Conservation (phyloP, 176 grass and related monocot species). For the Miscanthus lutarioriparius region DNA sequence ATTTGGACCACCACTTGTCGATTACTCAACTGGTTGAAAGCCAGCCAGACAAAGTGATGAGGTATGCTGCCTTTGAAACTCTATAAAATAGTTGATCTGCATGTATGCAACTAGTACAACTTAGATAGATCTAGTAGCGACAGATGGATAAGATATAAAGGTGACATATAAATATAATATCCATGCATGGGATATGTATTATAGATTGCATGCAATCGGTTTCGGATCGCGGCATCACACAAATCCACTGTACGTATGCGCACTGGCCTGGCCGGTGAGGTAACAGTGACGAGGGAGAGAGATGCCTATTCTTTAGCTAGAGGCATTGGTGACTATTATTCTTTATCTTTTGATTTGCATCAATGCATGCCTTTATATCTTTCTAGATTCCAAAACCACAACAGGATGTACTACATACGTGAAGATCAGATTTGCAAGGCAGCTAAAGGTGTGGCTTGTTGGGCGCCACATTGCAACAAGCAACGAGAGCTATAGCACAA, state of each 20-base stretch:
- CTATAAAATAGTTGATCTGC: background rate
- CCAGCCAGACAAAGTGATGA: background rate
- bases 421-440: slow-evolving; percentile 9
- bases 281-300: slow-evolving; percentile 20
- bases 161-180: background rate
- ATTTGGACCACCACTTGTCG: background rate
- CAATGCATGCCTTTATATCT: slow-evolving; percentile 11
- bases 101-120: background rate
- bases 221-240: slow-evolving; percentile 50
- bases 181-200: background rate
- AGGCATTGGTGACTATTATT: background rate
- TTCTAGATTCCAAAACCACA: slow-evolving; percentile 24
- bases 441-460: slow-evolving; percentile 23
- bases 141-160: slow-evolving; percentile 32
- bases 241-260: background rate
- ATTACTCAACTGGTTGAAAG: background rate
- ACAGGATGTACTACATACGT: background rate
- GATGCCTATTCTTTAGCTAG: slow-evolving; percentile 22
- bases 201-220: slow-evolving; percentile 18
- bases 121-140: slow-evolving; percentile 16
- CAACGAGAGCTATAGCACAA: background rate
- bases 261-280: slow-evolving; percentile 12
- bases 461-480: slow-evolving; percentile 26
- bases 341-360: slow-evolving; percentile 14
- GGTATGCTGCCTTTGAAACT: background rate